Percentiles rank a stretch among this genome's conserved stretches.
Conservation (phyloP, 2,329 filamentous ascomycete genomes). For the Beauveria medogensis region DNA sequence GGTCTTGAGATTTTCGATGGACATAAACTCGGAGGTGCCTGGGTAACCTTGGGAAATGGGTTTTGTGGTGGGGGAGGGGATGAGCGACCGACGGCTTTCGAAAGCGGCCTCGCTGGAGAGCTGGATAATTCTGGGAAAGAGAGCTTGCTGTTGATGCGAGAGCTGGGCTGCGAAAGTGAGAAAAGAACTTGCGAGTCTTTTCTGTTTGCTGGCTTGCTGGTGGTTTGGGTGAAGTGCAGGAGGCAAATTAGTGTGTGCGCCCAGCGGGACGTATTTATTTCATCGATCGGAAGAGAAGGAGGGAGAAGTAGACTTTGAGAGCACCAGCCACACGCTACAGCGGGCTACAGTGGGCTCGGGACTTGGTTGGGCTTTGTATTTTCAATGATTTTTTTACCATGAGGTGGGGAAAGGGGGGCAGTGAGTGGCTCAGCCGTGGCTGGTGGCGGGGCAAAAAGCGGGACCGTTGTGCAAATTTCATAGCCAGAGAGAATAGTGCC, state of each 20-base stretch:
- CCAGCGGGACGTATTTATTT: not conserved
- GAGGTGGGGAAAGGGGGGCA: not conserved
- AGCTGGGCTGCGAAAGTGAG: not conserved
- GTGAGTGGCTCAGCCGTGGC: not conserved
- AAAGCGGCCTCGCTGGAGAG: constrained; percentile 38
- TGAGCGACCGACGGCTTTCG: constrained; percentile 43
- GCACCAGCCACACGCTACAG: constrained; percentile 2
- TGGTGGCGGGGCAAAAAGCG: constrained; percentile 2
- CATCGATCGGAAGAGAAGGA: not conserved
- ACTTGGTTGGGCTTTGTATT: not conserved
- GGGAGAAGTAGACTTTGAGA: constrained; percentile 1
- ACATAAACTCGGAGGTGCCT: constrained; percentile 82
- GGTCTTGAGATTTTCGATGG: constrained; percentile 97
- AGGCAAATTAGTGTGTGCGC: constrained; percentile 8
- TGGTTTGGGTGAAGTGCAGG: constrained; percentile 3
- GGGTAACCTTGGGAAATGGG: constrained; percentile 48
- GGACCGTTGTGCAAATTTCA: not conserved
- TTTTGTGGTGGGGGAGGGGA: constrained; percentile 31
- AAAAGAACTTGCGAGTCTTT: not conserved
- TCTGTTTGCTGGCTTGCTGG: not conserved
- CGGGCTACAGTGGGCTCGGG: not conserved
- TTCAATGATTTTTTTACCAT: not conserved
- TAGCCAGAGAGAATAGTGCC: not conserved
- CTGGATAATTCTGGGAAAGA: constrained; percentile 13
- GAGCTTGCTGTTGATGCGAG: not conserved